Conservation (phyloP, 257 asterid species). For the Paulownia fortunei region DNA sequence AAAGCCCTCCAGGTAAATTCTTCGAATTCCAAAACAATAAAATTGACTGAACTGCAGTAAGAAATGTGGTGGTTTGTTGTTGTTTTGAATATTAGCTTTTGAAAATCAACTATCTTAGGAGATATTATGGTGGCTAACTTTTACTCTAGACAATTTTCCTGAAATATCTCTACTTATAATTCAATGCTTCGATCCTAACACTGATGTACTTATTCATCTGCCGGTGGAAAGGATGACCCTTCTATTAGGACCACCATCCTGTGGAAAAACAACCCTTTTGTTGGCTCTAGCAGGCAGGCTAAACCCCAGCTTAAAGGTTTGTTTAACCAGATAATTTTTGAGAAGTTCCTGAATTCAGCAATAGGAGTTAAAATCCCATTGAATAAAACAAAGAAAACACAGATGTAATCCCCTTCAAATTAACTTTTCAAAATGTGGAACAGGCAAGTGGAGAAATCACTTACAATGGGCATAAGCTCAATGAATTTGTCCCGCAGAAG, state of each 20-base stretch:
- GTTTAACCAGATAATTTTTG: not conserved
- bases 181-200: not conserved
- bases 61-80: not conserved
- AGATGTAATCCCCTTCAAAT: not conserved
- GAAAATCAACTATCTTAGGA: not conserved
- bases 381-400: not conserved
- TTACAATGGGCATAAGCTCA: conserved; percentile 61
- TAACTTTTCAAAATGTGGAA: not conserved
- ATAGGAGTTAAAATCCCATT: not conserved
- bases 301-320: conserved; percentile 55
- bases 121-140: not conserved
- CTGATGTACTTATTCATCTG: not conserved
- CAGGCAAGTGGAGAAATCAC: conserved; percentile 66
- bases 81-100: not conserved
- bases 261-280: conserved; percentile 72
- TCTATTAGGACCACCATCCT: conserved; percentile 71
- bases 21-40: not conserved
- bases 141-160: not conserved
- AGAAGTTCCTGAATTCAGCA: not conserved
- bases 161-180: not conserved
- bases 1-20: conserved; percentile 65
- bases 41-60: not conserved
- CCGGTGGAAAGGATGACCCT: conserved; percentile 59
- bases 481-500: conserved; percentile 65
- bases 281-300: conserved; percentile 68